Percentiles rank a stretch among this genome's conserved stretches.
Conservation (phyloP, 192 early-diverging fungal genomes). For the Backusella macrospora region DNA sequence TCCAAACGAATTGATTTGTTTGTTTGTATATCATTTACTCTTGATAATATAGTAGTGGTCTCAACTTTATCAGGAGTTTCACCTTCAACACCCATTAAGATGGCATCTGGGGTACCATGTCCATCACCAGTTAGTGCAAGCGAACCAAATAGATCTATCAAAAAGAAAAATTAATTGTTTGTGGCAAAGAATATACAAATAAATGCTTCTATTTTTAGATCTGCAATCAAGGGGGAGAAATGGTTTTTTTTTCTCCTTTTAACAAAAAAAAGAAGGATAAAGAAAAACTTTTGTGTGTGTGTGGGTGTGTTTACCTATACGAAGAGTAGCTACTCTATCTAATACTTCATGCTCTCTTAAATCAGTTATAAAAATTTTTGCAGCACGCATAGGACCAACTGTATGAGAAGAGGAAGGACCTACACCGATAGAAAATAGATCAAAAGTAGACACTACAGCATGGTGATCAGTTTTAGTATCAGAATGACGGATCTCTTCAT, state of each 20-base stretch:
- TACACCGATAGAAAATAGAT: conserved; percentile 93
- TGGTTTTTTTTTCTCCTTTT: background rate
- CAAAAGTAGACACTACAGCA: conserved; percentile 93
- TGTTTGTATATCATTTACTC: conserved; percentile 74
- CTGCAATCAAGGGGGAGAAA: background rate
- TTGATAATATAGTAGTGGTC: conserved; percentile 70
- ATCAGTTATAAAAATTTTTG: conserved; percentile 90
- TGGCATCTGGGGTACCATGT: conserved; percentile 90
- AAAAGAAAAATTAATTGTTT: background rate
- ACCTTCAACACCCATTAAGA: conserved; percentile 87
- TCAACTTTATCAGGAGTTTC: conserved; percentile 82
- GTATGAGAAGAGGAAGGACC: conserved; percentile 88
- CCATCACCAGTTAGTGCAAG: conserved; percentile 92
- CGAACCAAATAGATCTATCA: conserved; percentile 85
- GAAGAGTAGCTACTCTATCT: conserved; percentile 44
- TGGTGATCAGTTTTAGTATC: conserved; percentile 46
- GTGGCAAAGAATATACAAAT: no score
- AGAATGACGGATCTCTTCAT: background rate
- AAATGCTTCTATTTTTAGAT: no score
- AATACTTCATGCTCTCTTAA: conserved; percentile 66
- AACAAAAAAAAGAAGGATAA: background rate
- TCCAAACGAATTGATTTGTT: conserved; percentile 73
- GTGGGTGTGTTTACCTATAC: conserved; percentile 25
- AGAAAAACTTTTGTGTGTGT: background rate
- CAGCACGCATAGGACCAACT: conserved; percentile 95